Conservation (phyloP, 1,284 basidiomycete species). For the Athelia sp. region DNA sequence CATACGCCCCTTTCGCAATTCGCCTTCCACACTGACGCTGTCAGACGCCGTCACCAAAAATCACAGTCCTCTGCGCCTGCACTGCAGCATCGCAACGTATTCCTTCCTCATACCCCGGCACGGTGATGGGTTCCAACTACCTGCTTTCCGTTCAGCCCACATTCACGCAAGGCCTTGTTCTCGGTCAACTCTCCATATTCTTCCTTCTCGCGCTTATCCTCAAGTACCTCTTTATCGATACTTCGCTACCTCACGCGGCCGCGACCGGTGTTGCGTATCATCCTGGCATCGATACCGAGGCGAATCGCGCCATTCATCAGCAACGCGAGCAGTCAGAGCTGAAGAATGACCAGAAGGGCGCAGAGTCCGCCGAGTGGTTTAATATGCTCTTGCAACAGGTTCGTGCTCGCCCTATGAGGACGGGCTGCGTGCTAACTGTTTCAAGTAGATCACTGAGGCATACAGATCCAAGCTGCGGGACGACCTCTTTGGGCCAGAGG, state of each 20-base stretch:
- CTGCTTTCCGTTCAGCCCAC: constrained; percentile 73
- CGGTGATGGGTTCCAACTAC: constrained; percentile 56
- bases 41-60: too few species aligned
- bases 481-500: constrained; percentile 54
- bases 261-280: constrained; percentile 54
- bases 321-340: constrained; percentile 17
- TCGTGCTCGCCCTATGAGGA: constrained; percentile 11
- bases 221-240: constrained; percentile 79
- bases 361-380: constrained; percentile 74
- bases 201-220: constrained; percentile 64
- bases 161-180: constrained; percentile 77
- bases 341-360: constrained; percentile 21
- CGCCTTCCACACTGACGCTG: too few species aligned
- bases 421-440: background rate
- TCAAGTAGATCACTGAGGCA: constrained; percentile 54
- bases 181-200: constrained; percentile 77
- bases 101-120: too few species aligned
- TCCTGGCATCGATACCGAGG: constrained; percentile 44
- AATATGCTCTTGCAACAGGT: constrained; percentile 68
- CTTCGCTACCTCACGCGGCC: constrained; percentile 38
- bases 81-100: too few species aligned
- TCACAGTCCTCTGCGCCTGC: too few species aligned
- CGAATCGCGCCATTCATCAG: constrained; percentile 18
- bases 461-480: constrained; percentile 70
- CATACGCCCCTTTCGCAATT: too few species aligned